Evolutionary conservation across 2,329 filamentous ascomycete genomes (phyloP).

Genomic region (Aspergillus sp.): DNA sequence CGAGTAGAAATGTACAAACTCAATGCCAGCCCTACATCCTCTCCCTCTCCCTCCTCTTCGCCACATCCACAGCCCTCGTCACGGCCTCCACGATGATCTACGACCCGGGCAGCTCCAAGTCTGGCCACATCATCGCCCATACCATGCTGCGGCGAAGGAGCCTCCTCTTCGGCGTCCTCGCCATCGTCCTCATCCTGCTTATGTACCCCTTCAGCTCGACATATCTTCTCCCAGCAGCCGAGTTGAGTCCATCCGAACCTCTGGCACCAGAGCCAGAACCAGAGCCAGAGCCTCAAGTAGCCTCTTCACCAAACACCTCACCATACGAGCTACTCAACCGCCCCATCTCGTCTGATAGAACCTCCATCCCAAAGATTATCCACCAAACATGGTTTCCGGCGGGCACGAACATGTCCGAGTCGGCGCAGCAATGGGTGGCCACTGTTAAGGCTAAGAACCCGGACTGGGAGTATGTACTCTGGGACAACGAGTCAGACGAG

Average conservation of each 20-base stretch:
- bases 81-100: not conserved
- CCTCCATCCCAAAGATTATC: slow-evolving; percentile 21
- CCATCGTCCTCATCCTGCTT: not conserved
- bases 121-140: not conserved
- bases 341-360: slow-evolving; percentile 12
- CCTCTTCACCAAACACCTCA: not conserved
- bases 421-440: slow-evolving; percentile 18
- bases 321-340: slow-evolving; percentile 15
- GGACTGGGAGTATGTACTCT: slow-evolving; percentile 24
- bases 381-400: slow-evolving; percentile 25
- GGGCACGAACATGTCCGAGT: slow-evolving; percentile 22
- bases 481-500: slow-evolving; percentile 21
- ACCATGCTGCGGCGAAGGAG: not conserved
- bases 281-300: not conserved
- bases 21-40: not conserved
- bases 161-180: not conserved
- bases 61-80: not conserved
- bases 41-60: not conserved
- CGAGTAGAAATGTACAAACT: not conserved
- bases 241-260: not conserved
- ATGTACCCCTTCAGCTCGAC: slow-evolving; percentile 3
- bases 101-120: not conserved
- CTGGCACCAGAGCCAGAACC: not conserved
- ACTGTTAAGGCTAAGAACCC: slow-evolving; percentile 16
- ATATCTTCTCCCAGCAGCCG: not conserved